These are phyloP conservation scores for Favolaschia claudopus DNA, from an alignment of 768 basidiomycete species.

Conservation along the genomic window DNA sequence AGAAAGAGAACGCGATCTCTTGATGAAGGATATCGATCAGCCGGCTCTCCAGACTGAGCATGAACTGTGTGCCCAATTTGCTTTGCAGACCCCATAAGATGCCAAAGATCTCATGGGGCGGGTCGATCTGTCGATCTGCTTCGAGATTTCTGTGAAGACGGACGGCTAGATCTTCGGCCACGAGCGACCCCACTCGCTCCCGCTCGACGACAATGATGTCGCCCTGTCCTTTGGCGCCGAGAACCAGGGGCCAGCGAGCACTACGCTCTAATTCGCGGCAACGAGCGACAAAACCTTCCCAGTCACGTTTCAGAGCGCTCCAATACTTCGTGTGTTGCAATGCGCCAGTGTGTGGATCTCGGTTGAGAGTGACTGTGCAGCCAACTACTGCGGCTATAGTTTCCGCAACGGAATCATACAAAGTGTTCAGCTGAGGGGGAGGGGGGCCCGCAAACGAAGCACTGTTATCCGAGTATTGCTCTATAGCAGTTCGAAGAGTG, in stretches of 20 bases:
- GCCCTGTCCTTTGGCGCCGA: slow-evolving; percentile 55
- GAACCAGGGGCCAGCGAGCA: slow-evolving; percentile 79
- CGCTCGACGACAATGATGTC: slow-evolving; percentile 75
- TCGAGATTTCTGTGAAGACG: slow-evolving; percentile 59
- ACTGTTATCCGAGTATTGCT: slow-evolving; percentile 80
- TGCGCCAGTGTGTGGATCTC: slow-evolving; percentile 81
- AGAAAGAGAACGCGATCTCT: slow-evolving; percentile 79
- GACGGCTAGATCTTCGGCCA: slow-evolving; percentile 73
- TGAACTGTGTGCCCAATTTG: slow-evolving; percentile 64
- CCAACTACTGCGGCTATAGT: slow-evolving; percentile 88
- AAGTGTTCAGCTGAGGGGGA: slow-evolving; percentile 63
- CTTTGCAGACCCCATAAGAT: slow-evolving; percentile 69
- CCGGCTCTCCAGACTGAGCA: slow-evolving; percentile 64
- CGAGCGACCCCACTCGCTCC: slow-evolving; percentile 74
- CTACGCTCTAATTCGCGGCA: slow-evolving; percentile 91
- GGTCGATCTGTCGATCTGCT: slow-evolving; percentile 50
- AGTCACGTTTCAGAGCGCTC: slow-evolving; percentile 87
- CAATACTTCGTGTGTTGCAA: slow-evolving; percentile 81
- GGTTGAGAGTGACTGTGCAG: slow-evolving; percentile 77
- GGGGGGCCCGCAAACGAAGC: slow-evolving; percentile 67
- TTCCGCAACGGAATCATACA: slow-evolving; percentile 73
- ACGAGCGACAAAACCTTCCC: slow-evolving; percentile 94
- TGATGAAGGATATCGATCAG: slow-evolving; percentile 74
- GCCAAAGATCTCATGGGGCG: slow-evolving; percentile 64
- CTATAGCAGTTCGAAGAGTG: slow-evolving; percentile 82